Conservation (phyloP, 306 rosid species). For the Hippophae tibetana region DNA sequence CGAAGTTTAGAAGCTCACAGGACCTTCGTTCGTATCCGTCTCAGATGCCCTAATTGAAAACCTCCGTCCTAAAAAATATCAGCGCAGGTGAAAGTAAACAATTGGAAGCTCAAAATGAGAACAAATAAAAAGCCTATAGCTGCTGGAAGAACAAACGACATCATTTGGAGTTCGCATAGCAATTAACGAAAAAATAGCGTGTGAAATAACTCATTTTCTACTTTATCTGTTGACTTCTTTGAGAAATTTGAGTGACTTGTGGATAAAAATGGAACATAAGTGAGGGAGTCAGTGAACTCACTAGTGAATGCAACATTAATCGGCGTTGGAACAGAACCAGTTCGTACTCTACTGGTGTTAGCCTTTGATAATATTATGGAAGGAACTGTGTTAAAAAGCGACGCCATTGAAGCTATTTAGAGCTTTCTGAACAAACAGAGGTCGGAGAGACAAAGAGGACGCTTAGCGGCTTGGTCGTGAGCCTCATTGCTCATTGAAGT, state of each 20-base stretch:
- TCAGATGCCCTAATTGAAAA: conserved; percentile 49
- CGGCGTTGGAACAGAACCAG: conserved; percentile 23
- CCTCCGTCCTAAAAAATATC: conserved; percentile 34
- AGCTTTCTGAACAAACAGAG: not conserved
- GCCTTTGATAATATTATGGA: conserved; percentile 23
- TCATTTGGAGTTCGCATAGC: not conserved
- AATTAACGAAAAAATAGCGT: not conserved
- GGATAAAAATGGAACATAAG: conserved; percentile 2
- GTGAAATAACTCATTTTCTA: not conserved
- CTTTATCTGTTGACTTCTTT: not conserved
- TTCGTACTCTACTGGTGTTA: conserved; percentile 22
- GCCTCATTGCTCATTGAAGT: conserved; percentile 16
- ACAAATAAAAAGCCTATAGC: not conserved
- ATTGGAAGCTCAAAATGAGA: not conserved
- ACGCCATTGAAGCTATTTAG: conserved; percentile 40
- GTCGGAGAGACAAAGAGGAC: not conserved
- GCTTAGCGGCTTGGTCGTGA: conserved; percentile 11
- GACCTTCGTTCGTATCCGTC: conserved; percentile 57
- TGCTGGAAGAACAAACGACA: not conserved
- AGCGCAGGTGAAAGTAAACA: conserved; percentile 2
- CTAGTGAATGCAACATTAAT: conserved; percentile 38
- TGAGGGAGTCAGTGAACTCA: conserved; percentile 35
- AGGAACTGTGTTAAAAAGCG: conserved; percentile 33
- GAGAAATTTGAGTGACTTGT: not conserved
- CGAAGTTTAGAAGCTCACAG: not conserved